Conservation (phyloP, 176 grass and related monocot genomes). For the Poa annua region DNA sequence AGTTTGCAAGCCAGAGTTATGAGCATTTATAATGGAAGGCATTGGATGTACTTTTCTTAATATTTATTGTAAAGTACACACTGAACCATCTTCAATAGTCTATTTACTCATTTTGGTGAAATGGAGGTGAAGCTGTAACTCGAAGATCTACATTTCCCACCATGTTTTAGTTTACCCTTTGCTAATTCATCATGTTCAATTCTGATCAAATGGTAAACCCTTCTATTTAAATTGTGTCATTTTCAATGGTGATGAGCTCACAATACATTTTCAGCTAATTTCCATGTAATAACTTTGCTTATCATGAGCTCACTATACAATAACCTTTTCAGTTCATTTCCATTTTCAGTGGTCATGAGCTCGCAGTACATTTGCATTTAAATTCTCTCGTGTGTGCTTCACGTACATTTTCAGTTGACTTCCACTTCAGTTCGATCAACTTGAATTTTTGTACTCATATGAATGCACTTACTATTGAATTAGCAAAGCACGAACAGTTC, state of each 20-base stretch:
- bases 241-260: not conserved
- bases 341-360: not conserved
- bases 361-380: too few species aligned
- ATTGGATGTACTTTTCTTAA: not conserved
- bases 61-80: not conserved
- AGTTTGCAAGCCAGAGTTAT: not conserved
- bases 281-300: not conserved
- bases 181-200: not conserved
- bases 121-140: not conserved
- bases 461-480: too few species aligned
- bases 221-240: not conserved
- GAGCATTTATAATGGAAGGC: not conserved
- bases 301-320: not conserved
- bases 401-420: too few species aligned
- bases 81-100: not conserved
- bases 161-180: not conserved
- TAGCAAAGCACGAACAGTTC: not conserved
- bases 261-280: not conserved
- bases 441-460: too few species aligned
- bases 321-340: too few species aligned
- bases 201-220: not conserved
- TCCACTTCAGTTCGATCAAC: too few species aligned
- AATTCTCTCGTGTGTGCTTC: too few species aligned
- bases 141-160: not conserved
- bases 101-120: not conserved